These are phyloP conservation scores for Oidium heveae DNA, from an alignment of 2,329 filamentous ascomycete species.

Conservation along the genomic window DNA sequence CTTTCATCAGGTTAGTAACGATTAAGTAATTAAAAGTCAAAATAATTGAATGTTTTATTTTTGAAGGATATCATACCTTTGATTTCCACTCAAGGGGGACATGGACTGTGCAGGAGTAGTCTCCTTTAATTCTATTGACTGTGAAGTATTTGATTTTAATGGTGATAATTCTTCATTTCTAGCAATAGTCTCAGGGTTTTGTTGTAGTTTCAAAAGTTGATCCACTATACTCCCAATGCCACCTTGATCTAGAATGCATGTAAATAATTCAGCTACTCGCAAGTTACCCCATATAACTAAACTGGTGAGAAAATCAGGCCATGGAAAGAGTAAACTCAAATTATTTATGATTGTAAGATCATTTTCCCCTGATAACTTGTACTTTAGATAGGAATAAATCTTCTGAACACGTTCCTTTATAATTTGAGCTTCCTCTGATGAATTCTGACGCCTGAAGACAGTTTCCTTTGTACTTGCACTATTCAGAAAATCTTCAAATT, in stretches of 20 bases:
- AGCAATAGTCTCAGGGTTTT: too few species aligned
- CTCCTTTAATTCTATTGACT: too few species aligned
- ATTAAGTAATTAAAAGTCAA: too few species aligned
- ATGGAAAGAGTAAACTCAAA: background rate
- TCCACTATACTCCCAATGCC: background rate
- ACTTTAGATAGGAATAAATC: background rate
- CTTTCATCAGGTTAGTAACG: too few species aligned
- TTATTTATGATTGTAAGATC: too few species aligned
- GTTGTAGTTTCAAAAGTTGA: too few species aligned
- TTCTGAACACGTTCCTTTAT: background rate
- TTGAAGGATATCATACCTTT: too few species aligned
- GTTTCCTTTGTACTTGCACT: slow-evolving; percentile 14
- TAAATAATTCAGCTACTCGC: background rate
- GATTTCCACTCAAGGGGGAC: too few species aligned
- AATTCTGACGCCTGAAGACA: slow-evolving; percentile 1
- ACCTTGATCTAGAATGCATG: background rate
- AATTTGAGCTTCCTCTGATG: background rate
- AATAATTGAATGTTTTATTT: too few species aligned
- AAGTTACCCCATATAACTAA: background rate
- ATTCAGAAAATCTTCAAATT: slow-evolving; percentile 14
- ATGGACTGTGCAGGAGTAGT: too few species aligned
- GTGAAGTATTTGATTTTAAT: too few species aligned
- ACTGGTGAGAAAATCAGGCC: background rate
- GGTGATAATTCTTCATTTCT: too few species aligned
- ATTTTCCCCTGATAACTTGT: background rate